A percentile compares a stretch with the other conserved stretches of the same genome.
Evolutionary conservation across 2,329 filamentous ascomycete genomes (phyloP).

Genomic region (Tolypocladium endophyticum): DNA sequence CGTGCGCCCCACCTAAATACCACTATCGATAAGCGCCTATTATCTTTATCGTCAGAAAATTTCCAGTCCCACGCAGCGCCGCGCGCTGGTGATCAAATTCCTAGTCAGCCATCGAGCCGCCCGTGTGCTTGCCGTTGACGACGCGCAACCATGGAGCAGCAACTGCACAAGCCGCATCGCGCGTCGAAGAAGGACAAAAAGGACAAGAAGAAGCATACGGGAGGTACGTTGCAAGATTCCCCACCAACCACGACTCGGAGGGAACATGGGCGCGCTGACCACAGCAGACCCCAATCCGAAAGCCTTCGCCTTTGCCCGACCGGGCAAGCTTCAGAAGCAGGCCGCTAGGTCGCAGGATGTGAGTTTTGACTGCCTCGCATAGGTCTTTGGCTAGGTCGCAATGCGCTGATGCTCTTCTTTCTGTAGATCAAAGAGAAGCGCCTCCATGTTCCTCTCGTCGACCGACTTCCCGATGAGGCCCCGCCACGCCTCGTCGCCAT

Average conservation of each 20-base stretch:
- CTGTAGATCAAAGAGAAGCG: constrained; percentile 82
- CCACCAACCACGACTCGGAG: neutral
- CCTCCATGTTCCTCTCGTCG: constrained; percentile 90
- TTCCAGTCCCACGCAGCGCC: neutral
- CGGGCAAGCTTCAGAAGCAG: constrained; percentile 68
- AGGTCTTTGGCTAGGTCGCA: neutral
- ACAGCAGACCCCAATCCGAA: constrained; percentile 67
- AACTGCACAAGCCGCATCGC: constrained; percentile 76
- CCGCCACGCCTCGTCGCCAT: constrained; percentile 88
- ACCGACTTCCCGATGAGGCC: constrained; percentile 89
- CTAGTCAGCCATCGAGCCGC: neutral
- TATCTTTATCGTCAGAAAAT: neutral
- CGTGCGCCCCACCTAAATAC: neutral
- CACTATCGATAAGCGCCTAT: neutral
- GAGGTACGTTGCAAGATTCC: constrained; percentile 31
- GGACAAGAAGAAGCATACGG: constrained; percentile 70
- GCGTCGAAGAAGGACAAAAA: constrained; percentile 69
- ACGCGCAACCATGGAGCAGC: constrained; percentile 56
- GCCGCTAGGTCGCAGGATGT: constrained; percentile 65
- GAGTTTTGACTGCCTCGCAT: constrained; percentile 12
- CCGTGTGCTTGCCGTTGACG: neutral
- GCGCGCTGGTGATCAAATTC: neutral
- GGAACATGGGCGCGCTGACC: constrained; percentile 8
- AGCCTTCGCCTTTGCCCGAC: constrained; percentile 76
- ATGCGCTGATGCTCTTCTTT: neutral